Evolutionary conservation across 192 early-diverging fungal genomes (phyloP), one percentile per base, ranked within the genome.

Genomic region (Geosiphon pyriformis): DNA sequence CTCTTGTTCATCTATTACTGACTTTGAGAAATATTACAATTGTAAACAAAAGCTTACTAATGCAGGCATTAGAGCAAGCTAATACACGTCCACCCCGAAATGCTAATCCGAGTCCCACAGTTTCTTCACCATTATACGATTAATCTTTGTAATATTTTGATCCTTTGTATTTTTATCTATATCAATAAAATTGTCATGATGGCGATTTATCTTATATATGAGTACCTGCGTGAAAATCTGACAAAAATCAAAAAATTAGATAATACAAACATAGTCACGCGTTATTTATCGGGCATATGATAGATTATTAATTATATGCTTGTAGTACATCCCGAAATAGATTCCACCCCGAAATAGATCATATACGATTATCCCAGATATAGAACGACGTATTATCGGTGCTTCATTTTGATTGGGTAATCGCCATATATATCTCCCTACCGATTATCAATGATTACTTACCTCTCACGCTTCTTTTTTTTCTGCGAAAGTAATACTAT

Each of bases 21-120:
- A 54, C 52, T 54, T 54, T 54, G 52, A 54, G 52, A 54, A 54
- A 54, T 54, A 54, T 54, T 54, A 54, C 52, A 54, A 54, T 54
- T 54, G 52, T 54, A 54, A 54, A 54, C 52, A 54, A 54, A 54
- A 54, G 52, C 52, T 54, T 54, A 54, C 52, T 54, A 54, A 54
- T 54, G 52, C 52, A 54, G 52, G 52, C 52, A 54, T 54, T 54
- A 54, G 20, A 54, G 52, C 52, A 54, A 54, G 52, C 52, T 26
- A 54, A 54, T 54, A 54, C 52, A 54, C 52, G 18, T 54, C 52
- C 52, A 26, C 52, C 52, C 52, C 52, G 52, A 54, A 54, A 54
- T 54, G 52, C 52, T 54, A 54, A 54, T 54, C 52, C 52, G 52
- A 54, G 52, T 54, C 52, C 52, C 52, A 54, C 52, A 54, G 52